A percentile compares a stretch with the other conserved stretches of the same genome.
Conservation (phyloP, 2,329 filamentous ascomycete genomes). For the Fusarium clavum region DNA sequence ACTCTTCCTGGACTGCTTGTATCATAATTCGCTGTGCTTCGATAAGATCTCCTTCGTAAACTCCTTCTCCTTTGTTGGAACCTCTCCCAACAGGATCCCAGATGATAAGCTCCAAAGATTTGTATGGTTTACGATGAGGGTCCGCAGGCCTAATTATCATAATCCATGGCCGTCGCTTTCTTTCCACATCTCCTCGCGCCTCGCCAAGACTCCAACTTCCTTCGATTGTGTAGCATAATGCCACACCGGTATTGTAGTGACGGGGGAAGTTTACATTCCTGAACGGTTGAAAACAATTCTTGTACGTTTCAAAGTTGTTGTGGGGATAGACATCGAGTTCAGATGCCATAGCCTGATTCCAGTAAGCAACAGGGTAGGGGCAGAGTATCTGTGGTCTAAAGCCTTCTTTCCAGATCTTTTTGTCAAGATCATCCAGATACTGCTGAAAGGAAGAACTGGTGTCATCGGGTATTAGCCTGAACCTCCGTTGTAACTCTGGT, state of each 20-base stretch:
- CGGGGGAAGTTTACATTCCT: conserved; percentile 12
- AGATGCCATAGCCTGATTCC: conserved; percentile 42
- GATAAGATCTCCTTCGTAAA: conserved; percentile 54
- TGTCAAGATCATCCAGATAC: conserved; percentile 21
- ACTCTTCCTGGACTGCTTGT: conserved; percentile 48
- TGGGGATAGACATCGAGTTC: conserved; percentile 36
- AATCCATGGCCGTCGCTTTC: conserved; percentile 62
- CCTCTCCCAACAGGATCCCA: conserved; percentile 59
- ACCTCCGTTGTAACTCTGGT: background rate
- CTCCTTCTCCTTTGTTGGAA: conserved; percentile 33
- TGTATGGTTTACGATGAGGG: conserved; percentile 50
- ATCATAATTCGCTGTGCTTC: conserved; percentile 61
- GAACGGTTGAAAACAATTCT: conserved; percentile 38
- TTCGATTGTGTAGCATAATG: conserved; percentile 64
- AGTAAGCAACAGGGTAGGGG: conserved; percentile 57
- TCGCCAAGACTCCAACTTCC: conserved; percentile 50
- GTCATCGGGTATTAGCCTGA: conserved; percentile 16
- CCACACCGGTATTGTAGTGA: conserved; percentile 46
- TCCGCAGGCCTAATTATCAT: conserved; percentile 59
- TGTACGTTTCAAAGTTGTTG: conserved; percentile 37
- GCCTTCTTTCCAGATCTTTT: background rate
- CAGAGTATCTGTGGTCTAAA: conserved; percentile 51
- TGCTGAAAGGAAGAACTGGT: conserved; percentile 11
- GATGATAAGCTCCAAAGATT: conserved; percentile 62
- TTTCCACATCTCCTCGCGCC: conserved; percentile 32